Conservation (phyloP, 2,329 filamentous ascomycete genomes). For the Alternaria ventricosa region DNA sequence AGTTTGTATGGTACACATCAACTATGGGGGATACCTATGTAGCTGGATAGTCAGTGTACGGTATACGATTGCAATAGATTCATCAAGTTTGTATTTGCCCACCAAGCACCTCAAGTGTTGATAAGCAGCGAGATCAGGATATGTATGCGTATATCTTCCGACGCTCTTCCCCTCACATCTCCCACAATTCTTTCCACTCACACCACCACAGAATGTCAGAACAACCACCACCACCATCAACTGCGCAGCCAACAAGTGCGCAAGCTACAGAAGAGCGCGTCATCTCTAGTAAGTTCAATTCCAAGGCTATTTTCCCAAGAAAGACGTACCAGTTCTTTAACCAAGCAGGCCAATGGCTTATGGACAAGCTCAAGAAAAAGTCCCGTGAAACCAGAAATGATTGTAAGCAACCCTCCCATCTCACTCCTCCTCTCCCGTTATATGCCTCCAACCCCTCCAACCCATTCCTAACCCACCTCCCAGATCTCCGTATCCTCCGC, state of each 20-base stretch:
- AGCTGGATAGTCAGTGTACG: fast-evolving
- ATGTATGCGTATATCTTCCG: not conserved
- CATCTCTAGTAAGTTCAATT: not conserved
- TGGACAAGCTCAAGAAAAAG: not conserved
- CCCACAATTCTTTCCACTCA: not conserved
- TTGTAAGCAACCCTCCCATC: not conserved
- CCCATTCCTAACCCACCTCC: too few species aligned
- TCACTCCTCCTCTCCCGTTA: too few species aligned
- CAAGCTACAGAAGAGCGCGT: not conserved
- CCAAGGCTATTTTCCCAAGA: not conserved
- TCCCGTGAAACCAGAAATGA: not conserved
- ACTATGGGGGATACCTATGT: not conserved
- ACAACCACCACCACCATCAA: not conserved
- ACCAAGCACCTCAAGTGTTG: not conserved
- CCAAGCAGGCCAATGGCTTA: not conserved
- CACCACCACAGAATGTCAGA: fast-evolving
- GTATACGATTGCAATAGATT: not conserved
- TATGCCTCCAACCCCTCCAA: too few species aligned
- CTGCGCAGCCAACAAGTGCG: not conserved
- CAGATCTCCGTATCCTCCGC: not conserved
- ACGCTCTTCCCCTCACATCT: not conserved
- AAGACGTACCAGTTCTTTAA: not conserved
- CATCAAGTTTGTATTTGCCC: not conserved
- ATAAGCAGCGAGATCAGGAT: not conserved
- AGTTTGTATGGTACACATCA: not conserved